Evolutionary conservation across 2,329 filamentous ascomycete species (phyloP), one percentile per base, ranked within the genome.

Genomic region (Microsporum audouinii): DNA sequence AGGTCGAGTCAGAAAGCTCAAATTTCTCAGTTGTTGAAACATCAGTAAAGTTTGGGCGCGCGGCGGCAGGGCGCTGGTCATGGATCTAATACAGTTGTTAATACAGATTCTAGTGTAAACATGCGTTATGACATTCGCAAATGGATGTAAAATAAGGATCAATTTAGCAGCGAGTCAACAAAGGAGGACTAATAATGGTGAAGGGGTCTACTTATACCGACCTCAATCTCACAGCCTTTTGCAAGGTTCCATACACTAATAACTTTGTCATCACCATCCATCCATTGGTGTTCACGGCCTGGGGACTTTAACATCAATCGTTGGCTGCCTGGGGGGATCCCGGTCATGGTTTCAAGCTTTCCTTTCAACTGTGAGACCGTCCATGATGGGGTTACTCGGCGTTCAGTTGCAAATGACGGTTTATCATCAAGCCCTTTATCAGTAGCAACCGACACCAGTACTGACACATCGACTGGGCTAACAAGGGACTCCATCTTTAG

Each of bases 331-430:
- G 91, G 88, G 14, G 94, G 92, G 41, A 97, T 85, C 64, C 94
- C 94, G 1, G 92, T 97, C 75, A 97, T 86, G 64, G 90, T 88
- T 75, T 97, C 92, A 58, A 99, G 85, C 74, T 94, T 95, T 59
- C 81, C 77, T 77, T 92, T 96, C 68, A 97, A 82, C 69, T 89
- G 86, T 60, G 82, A 80, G 71, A 99, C 87, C 64, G 87, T 87
- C 94, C 94, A 99, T 67, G 91, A 87, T 12, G 92, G 92, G 31
- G 89, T 92, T 72, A 97, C 85, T 67, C 94, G 89, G 64, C 92
- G 88, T 77, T 99, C 94, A 58, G 90, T 91, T 57, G 86, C 84
- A 56, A 78, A 72, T 8, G 71, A 68, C 51, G 78, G 71, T 38
- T 65, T 63, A 41, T 60, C 64, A 38, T 36, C 59, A 60, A 17